Conservation (phyloP, 1,284 basidiomycete species). For the Phylloboletellus chloephorus region DNA sequence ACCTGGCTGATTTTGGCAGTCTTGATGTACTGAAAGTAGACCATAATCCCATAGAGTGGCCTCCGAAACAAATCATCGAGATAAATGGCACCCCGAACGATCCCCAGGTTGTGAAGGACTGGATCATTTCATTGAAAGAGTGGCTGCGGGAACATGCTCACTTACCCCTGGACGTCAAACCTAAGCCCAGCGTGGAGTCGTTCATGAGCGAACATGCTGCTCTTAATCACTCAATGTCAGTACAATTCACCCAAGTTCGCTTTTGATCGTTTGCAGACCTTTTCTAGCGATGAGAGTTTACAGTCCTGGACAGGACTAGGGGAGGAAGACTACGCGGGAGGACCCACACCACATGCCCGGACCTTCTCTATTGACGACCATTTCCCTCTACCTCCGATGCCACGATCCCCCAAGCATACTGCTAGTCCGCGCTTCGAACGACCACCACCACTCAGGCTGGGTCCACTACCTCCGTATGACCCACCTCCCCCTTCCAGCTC, state of each 20-base stretch:
- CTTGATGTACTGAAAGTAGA: conserved; percentile 85
- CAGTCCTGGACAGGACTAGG: conserved; percentile 41
- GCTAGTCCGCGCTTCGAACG: conserved; percentile 33
- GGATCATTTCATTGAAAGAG: conserved; percentile 66
- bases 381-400: conserved; percentile 40
- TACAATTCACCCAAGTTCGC: conserved; percentile 8
- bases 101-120: conserved; percentile 53
- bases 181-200: conserved; percentile 40
- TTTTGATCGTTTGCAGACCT: conserved; percentile 7
- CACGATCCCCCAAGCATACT: conserved; percentile 31
- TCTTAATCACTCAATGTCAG: conserved; percentile 42
- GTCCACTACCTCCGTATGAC: conserved; percentile 39
- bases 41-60: conserved; percentile 92
- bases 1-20: conserved; percentile 68
- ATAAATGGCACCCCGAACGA: conserved; percentile 41
- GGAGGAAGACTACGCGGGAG: conserved; percentile 33
- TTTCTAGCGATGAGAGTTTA: conserved; percentile 37
- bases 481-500: conserved; percentile 48
- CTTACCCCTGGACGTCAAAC: conserved; percentile 27
- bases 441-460: conserved; percentile 49
- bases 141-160: conserved; percentile 63
- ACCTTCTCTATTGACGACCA: conserved; percentile 59
- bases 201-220: conserved; percentile 39
- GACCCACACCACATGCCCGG: conserved; percentile 50
- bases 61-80: conserved; percentile 55